Evolutionary conservation across 1,139 yeast genomes (phyloP).

Genomic region (Suhomyces atakaporum): DNA sequence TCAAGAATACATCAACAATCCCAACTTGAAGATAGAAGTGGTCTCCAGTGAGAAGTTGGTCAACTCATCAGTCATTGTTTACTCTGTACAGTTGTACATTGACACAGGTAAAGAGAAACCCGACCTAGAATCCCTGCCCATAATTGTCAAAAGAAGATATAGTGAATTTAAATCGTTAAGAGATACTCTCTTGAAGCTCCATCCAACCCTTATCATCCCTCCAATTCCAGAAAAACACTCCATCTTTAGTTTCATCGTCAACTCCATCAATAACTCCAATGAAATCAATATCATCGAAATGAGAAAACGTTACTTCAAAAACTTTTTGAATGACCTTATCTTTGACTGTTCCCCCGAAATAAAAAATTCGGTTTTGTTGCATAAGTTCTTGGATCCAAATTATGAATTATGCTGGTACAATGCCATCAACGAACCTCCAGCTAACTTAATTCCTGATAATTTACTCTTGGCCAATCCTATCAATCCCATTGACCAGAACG

Average conservation of each 20-base stretch:
- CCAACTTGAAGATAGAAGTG: constrained; percentile 32
- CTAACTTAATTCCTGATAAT: constrained; percentile 41
- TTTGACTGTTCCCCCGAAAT: constrained; percentile 30
- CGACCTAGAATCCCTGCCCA: constrained; percentile 14
- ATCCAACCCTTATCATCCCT: constrained; percentile 54
- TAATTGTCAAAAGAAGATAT: constrained; percentile 51
- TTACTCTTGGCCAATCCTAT: constrained; percentile 46
- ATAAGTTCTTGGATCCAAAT: constrained; percentile 51
- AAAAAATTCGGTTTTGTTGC: constrained; percentile 35
- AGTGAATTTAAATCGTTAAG: constrained; percentile 57
- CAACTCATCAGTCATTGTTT: constrained; percentile 44
- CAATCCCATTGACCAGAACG: constrained; percentile 49
- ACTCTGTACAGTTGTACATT: constrained; percentile 35
- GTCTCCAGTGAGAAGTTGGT: constrained; percentile 40
- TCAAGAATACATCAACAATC: constrained; percentile 29
- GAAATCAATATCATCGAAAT: constrained; percentile 44
- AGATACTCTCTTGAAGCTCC: constrained; percentile 44
- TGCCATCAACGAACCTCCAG: constrained; percentile 51
- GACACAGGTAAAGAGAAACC: constrained; percentile 8
- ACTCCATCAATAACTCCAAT: constrained; percentile 40
- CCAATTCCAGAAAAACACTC: constrained; percentile 64
- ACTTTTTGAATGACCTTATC: constrained; percentile 40
- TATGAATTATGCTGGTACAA: constrained; percentile 51
- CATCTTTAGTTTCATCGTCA: constrained; percentile 41
- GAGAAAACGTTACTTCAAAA: constrained; percentile 42